These are phyloP conservation scores for Oryza coarctata DNA, from an alignment of 176 grass and related monocot species.

Conservation along the genomic window DNA sequence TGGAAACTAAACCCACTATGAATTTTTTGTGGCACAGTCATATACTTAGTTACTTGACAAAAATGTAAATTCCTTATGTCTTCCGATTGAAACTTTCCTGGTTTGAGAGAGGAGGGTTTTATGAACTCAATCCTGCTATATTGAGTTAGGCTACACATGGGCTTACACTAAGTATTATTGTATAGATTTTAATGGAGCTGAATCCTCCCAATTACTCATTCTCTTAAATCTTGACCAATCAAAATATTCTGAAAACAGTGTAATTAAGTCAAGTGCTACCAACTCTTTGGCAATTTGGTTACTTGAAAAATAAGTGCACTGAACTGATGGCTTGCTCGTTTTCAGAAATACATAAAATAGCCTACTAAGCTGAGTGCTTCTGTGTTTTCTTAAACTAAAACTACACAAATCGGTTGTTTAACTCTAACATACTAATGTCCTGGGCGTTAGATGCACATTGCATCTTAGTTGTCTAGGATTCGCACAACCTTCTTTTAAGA, in stretches of 20 bases:
- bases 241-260: not conserved
- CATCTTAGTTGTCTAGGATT: not conserved
- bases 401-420: not conserved
- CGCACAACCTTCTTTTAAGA: not conserved
- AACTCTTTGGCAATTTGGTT: not conserved
- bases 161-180: not conserved
- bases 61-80: not conserved
- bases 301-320: not conserved
- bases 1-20: constrained; percentile 3
- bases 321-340: not conserved
- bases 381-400: not conserved
- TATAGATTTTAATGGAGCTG: not conserved
- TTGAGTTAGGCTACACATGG: not conserved
- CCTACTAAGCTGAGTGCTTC: not conserved
- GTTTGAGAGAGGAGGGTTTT: not conserved
- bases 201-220: not conserved
- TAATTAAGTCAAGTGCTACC: not conserved
- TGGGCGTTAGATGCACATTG: not conserved
- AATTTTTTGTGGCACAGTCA: not conserved
- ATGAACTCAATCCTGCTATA: not conserved
- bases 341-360: not conserved
- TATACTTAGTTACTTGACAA: constrained; percentile 7
- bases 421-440: not conserved
- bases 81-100: not conserved
- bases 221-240: not conserved